These are phyloP conservation scores for Coemansia sp. DNA, from an alignment of 192 early-diverging fungal genomes.

Conservation along the genomic window DNA sequence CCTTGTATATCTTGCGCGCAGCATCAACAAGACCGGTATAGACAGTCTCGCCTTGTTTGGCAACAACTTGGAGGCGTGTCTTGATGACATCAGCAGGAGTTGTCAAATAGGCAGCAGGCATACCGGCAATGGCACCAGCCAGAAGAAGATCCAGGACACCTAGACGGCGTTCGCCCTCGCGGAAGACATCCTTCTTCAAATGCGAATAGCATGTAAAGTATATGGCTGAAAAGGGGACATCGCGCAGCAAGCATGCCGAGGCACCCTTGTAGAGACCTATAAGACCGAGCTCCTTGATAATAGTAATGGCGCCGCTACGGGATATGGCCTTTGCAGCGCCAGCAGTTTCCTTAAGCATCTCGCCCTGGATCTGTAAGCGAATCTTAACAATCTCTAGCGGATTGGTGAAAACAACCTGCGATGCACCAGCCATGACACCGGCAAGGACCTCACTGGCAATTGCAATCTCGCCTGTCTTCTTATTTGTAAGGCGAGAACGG, in stretches of 20 bases:
- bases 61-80: conserved; percentile 94
- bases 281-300: conserved; percentile 86
- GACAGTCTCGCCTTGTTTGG: conserved; percentile 80
- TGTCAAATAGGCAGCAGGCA: conserved; percentile 92
- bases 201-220: conserved; percentile 99
- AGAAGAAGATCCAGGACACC: conserved; percentile 65
- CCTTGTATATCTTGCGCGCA: conserved; percentile 77
- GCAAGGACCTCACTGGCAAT: conserved; percentile 80
- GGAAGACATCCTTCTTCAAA: conserved; percentile 89
- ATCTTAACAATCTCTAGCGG: conserved; percentile 99
- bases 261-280: conserved; percentile 94
- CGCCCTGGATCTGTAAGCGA: conserved; percentile 87
- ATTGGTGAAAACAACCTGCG: conserved; percentile 92
- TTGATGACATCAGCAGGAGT: conserved; percentile 99
- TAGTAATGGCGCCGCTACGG: conserved; percentile 76
- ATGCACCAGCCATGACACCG: conserved; percentile 83
- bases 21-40: conserved; percentile 87
- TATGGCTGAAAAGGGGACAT: conserved; percentile 96
- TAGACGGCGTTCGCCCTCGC: conserved; percentile 75
- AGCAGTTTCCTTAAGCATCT: conserved; percentile 58
- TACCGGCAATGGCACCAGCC: conserved; percentile 92
- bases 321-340: conserved; percentile 38
- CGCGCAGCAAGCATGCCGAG: conserved; percentile 88
- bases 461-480: conserved; percentile 70
- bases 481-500: conserved; percentile 64